phyloP scores from a whole-genome alignment of 176 grass and related monocot genomes.

The Typha latifolia region DNA sequence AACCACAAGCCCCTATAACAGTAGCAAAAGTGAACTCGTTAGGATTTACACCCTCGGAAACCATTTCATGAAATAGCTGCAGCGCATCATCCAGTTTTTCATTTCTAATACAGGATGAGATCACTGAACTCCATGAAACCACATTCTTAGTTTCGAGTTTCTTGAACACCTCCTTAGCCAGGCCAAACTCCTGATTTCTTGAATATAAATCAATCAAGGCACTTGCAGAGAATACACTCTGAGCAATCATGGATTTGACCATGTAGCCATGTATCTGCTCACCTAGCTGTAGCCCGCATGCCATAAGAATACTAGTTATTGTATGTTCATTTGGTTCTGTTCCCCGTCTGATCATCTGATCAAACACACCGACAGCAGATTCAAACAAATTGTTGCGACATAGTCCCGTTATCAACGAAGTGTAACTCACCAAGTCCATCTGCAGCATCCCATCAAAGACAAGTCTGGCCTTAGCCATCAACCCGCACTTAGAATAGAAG shows the following conservation, averaged over 20 bases:
- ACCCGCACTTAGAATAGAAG: slow-evolving; percentile 52
- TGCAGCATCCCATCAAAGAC: slow-evolving; percentile 39
- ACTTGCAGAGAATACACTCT: slow-evolving; percentile 40
- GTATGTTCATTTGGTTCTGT: slow-evolving; percentile 66
- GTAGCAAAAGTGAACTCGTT: slow-evolving; percentile 65
- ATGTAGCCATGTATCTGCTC: slow-evolving; percentile 65
- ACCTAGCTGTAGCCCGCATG: slow-evolving; percentile 32
- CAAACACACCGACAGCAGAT: slow-evolving; percentile 22
- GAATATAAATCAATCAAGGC: slow-evolving; percentile 71
- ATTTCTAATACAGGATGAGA: slow-evolving; percentile 38
- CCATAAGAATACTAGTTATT: slow-evolving; percentile 34
- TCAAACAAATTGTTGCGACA: slow-evolving; percentile 32
- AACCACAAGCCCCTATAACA: slow-evolving; percentile 43
- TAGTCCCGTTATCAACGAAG: slow-evolving; percentile 56
- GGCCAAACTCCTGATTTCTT: slow-evolving; percentile 20
- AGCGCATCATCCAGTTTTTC: slow-evolving; percentile 35
- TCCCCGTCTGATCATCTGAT: slow-evolving; percentile 31
- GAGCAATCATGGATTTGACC: slow-evolving; percentile 37
- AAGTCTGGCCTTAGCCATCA: slow-evolving; percentile 16
- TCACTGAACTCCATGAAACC: slow-evolving; percentile 69
- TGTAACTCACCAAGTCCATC: slow-evolving; percentile 56
- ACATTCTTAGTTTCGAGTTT: slow-evolving; percentile 44
- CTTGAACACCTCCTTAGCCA: slow-evolving; percentile 36
- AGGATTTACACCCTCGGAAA: slow-evolving; percentile 21
- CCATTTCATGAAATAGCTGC: slow-evolving; percentile 40